Base-by-base conservation (phyloP, 768 basidiomycete species). In the Nidula microcarpa region DNA sequence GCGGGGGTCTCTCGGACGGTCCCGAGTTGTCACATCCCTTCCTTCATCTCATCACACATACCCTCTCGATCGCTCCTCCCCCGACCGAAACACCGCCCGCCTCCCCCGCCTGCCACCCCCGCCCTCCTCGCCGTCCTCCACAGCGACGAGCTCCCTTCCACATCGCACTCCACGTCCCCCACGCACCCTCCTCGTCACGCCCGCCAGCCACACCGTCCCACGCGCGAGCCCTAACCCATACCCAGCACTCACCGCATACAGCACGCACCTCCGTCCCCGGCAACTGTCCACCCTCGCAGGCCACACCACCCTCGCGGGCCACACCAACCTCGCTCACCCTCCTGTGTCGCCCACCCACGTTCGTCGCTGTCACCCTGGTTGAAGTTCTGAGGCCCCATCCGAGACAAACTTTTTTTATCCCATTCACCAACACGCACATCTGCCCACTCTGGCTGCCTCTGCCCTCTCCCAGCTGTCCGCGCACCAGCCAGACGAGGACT, bases 401-500 rank as follows among this genome's bases (percentile, higher is more conserved):
- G 50, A 50, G 43, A 47, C 47, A 43, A 37, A 48, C 45, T 50
- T 43, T 59, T 56, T 59, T 56, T 47, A n/a, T 44, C 39, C n/a
- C 23, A 53, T 55, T 51, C 49, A 10, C 6, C 45, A 53, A 53
- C 51, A 51, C 60, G 32, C 52, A 52, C 47, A 55, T 62, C 64
- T 69, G 71, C 71, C 68, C 80, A 78, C 63, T 61, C 79, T 82
- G 81, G 81, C 80, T 70, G 67, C 76, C 65, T 71, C 75, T 53
- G 64, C 73, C 57, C 65, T 62, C 57, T 67, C 70, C 62, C 69
- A 68, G 44, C 62, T 64, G 57, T 65, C 62, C 59, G 73, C 71
- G 62, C 74, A 72, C 61, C 73, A 67, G 57, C 66, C 70, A 53
- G 86, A 85, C 81, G 90, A 92, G 81, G 89, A 88, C 71, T 85